Percentiles rank a stretch among this genome's conserved stretches.
phyloP scores from a whole-genome alignment of 2,329 filamentous ascomycete species.

The Aspergillus quadricinctus region DNA sequence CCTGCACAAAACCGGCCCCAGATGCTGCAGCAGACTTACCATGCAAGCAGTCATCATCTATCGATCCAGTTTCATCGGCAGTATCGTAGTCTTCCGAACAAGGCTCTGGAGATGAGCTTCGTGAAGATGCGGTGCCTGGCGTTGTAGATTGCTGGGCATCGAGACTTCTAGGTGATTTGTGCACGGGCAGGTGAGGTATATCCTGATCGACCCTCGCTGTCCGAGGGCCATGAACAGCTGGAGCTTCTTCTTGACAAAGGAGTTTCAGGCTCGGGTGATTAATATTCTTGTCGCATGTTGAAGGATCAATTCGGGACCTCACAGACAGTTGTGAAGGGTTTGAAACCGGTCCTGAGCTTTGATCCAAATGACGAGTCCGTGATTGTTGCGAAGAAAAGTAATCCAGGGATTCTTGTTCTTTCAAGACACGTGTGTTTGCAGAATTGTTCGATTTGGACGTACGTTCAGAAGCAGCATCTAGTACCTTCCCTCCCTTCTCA shows the following conservation, averaged over 20 bases:
- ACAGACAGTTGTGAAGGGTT: background rate
- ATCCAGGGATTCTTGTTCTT: background rate
- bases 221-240: background rate
- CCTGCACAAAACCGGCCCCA: background rate
- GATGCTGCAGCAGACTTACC: background rate
- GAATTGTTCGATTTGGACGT: background rate
- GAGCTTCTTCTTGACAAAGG: background rate
- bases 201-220: background rate
- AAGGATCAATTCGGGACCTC: background rate
- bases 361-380: background rate
- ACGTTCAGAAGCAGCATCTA: background rate
- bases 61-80: conserved; percentile 23
- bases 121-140: conserved; percentile 13
- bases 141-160: background rate
- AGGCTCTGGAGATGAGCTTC: conserved; percentile 14
- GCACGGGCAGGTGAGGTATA: background rate
- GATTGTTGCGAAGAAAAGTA: background rate
- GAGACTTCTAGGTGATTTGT: background rate
- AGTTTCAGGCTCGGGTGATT: background rate
- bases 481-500: background rate
- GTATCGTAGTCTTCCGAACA: conserved; percentile 29
- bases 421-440: background rate
- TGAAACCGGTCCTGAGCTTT: background rate
- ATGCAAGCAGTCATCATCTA: conserved; percentile 4
- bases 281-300: background rate